Percentiles rank a stretch among this genome's conserved stretches.
Evolutionary conservation across 331 rosid genomes (phyloP).

Genomic region (Quercus tomentella): DNA sequence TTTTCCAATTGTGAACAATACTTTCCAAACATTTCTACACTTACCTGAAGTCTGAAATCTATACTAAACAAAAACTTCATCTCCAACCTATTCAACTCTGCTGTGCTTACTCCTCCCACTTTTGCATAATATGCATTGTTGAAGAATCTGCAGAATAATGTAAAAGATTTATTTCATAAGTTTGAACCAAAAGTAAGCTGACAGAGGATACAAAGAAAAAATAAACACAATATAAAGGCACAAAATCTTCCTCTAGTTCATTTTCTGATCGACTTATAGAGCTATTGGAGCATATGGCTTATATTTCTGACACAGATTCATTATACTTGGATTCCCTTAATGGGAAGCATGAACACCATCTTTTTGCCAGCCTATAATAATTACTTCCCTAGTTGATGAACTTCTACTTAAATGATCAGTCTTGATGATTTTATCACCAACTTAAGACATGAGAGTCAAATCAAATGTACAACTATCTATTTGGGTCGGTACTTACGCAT

Average conservation of each 20-base stretch:
- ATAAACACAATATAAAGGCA: conserved; percentile 4
- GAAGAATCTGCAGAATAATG: conserved; percentile 65
- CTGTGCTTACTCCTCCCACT: conserved; percentile 91
- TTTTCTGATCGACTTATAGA: background rate
- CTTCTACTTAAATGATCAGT: too few species aligned
- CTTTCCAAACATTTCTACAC: conserved; percentile 59
- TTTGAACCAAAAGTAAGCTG: background rate
- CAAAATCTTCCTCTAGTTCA: background rate
- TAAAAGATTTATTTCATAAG: background rate
- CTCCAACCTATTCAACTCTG: conserved; percentile 85
- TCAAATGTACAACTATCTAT: background rate
- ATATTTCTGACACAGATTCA: background rate
- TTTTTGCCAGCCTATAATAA: background rate
- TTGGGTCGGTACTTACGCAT: conserved; percentile 58
- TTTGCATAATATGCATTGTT: conserved; percentile 97
- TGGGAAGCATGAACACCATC: background rate
- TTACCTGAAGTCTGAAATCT: conserved; percentile 90
- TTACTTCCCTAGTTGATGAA: background rate
- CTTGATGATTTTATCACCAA: too few species aligned
- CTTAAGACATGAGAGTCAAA: background rate
- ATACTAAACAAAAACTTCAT: conserved; percentile 74
- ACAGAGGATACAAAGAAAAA: background rate
- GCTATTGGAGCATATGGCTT: background rate
- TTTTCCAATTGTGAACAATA: conserved; percentile 70
- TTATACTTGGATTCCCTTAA: too few species aligned